phyloP scores from a whole-genome alignment of 2,329 filamentous ascomycete species.

The Nemania diffusa region DNA sequence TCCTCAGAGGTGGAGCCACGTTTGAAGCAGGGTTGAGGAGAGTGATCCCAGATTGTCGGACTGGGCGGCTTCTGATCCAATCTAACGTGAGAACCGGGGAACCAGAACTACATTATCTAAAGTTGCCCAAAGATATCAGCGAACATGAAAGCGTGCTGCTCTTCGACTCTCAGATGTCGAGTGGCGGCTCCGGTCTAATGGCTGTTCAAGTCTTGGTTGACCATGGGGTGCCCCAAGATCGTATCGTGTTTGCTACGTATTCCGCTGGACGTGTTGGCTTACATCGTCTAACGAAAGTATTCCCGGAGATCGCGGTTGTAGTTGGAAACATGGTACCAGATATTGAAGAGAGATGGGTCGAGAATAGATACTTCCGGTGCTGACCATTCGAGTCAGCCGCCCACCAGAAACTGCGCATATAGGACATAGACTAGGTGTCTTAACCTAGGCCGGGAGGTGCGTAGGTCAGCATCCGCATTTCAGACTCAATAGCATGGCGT shows the following conservation, averaged over 20 bases:
- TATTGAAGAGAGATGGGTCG: conserved; percentile 88
- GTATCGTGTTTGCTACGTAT: conserved; percentile 93
- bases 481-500: conserved; percentile 23
- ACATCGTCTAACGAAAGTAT: conserved; percentile 87
- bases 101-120: conserved; percentile 90
- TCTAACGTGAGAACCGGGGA: conserved; percentile 86
- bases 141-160: conserved; percentile 84
- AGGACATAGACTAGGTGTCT: conserved; percentile 8
- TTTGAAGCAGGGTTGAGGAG: conserved; percentile 89
- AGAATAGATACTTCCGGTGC: conserved; percentile 90
- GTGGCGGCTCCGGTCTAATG: conserved; percentile 87
- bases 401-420: conserved; percentile 4
- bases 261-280: conserved; percentile 86
- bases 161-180: conserved; percentile 94
- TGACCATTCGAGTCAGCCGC: conserved; percentile 52
- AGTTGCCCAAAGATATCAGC: conserved; percentile 78
- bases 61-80: conserved; percentile 89
- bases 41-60: conserved; percentile 91
- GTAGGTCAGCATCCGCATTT: conserved; percentile 19
- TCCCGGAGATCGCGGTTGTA: conserved; percentile 86
- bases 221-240: conserved; percentile 85
- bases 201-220: conserved; percentile 95
- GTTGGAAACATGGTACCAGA: conserved; percentile 85
- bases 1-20: conserved; percentile 87
- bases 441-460: conserved; percentile 10